Evolutionary conservation across 257 asterid species (phyloP).

Genomic region (Cruciata laevipes): DNA sequence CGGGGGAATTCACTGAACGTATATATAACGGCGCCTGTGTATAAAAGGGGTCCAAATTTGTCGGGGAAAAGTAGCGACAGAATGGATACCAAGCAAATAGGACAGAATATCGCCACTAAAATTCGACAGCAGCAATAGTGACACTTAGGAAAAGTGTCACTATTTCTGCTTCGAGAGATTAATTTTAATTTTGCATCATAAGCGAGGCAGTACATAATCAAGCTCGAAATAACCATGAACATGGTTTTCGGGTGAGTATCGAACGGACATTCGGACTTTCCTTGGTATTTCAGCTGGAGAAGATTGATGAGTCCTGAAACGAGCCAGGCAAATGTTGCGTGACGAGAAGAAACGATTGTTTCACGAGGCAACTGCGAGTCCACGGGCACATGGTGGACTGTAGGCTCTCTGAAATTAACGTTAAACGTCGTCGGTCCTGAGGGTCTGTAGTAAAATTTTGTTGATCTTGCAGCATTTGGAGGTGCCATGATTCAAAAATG

Average conservation of each 20-base stretch:
- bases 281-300: slow-evolving; percentile 7
- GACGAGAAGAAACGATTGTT: not conserved
- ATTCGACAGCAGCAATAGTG: too few relatives aligned
- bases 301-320: not conserved
- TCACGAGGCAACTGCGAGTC: not conserved
- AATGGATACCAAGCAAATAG: not conserved
- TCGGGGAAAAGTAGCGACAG: slow-evolving; percentile 1
- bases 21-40: not conserved
- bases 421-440: not conserved
- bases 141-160: not conserved
- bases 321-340: not conserved
- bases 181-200: too few relatives aligned
- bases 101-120: not conserved
- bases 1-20: not conserved
- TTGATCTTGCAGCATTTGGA: not conserved
- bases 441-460: not conserved
- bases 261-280: slow-evolving; percentile 9
- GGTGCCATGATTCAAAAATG: not conserved
- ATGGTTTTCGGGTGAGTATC: slow-evolving; percentile 11
- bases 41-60: not conserved
- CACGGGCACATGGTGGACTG: not conserved
- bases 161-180: not conserved
- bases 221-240: not conserved
- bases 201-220: not conserved
- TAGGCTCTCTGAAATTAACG: not conserved